phyloP scores from a whole-genome alignment of 441 rosid species.

The Populus hybrid region DNA sequence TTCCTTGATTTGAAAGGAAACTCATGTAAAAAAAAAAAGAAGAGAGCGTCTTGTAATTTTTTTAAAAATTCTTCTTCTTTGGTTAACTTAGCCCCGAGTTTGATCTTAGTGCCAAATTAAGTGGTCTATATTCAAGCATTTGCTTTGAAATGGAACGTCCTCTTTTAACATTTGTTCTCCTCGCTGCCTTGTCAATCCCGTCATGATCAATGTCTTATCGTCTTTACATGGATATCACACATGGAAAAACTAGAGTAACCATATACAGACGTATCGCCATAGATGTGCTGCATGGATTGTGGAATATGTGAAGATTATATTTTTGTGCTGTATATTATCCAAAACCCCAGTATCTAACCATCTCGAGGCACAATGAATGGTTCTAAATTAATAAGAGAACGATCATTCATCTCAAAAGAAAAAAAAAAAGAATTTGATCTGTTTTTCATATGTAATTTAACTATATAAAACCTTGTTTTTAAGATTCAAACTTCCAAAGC shows the following conservation, averaged over 20 bases:
- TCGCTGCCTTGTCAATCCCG: not conserved
- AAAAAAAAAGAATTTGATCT: not conserved
- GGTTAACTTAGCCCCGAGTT: not conserved
- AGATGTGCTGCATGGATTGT: not conserved
- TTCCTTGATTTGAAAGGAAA: slow-evolving; percentile 1
- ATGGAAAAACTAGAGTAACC: too few relatives aligned
- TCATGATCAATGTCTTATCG: too few relatives aligned
- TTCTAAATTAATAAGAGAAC: not conserved
- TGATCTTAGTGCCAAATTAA: not conserved
- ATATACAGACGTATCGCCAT: not conserved
- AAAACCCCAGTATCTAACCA: not conserved
- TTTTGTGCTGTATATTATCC: not conserved
- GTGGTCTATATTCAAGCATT: not conserved
- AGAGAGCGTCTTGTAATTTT: not conserved
- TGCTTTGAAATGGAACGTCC: not conserved
- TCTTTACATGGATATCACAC: not conserved
- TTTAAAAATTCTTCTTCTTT: not conserved
- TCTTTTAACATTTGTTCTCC: not conserved
- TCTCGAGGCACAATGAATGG: not conserved
- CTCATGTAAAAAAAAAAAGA: too few relatives aligned
- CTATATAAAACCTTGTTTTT: slow-evolving; percentile 13
- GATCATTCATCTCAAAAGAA: not conserved
- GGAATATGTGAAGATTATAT: not conserved
- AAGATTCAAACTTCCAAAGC: slow-evolving; percentile 21
- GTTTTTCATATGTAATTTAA: not conserved